Evolutionary conservation across 768 basidiomycete species (phyloP), one percentile per base, ranked within the genome.

Genomic region (Auriscalpium vulgare): DNA sequence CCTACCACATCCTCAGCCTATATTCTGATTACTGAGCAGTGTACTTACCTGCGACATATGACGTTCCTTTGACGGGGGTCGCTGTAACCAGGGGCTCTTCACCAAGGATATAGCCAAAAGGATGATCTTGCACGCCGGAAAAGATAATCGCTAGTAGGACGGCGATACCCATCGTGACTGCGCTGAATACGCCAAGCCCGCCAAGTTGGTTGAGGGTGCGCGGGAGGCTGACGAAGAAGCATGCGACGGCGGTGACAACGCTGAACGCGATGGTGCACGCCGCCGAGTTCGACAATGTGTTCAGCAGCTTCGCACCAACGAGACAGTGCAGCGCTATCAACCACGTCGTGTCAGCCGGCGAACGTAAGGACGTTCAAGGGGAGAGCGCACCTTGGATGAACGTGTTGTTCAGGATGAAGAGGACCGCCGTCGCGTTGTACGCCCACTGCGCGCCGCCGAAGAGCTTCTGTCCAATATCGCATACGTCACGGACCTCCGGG

Each of bases 331-430:
- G 68, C 3, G 70, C 75, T 75, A 29, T 6, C 51, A 19, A 3
- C 43, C 23, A 55, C 5, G 47, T 3, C 11, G 23, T 29, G 29
- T 58, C 21, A 61, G 44, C 8, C 38, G 55, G 37, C 17, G 17
- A 4, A 52, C 13, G 21, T n/a, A 17, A 59, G 55, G 16, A 36
- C 13, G 17, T 19, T 13, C 55, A n/a, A 21, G 29, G 29, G 29
- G 29, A 29, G 29, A 29, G 29, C 60, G 4, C 17, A 69, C 77
- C 78, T 72, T 77, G 76, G 43, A 78, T 79, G 67, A 79, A 79
- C 16, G 76, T 77, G 63, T 80, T 82, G 67, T 82, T 82, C 46
- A 78, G 65, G 48, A 81, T 66, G 63, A 82, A 76, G 68, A 82
- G 77, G 35, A 78, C 66, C 3, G 74, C 75, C 1, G 79, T 80